phyloP scores from a whole-genome alignment of 768 basidiomycete genomes.

The Suillus subaureus region DNA sequence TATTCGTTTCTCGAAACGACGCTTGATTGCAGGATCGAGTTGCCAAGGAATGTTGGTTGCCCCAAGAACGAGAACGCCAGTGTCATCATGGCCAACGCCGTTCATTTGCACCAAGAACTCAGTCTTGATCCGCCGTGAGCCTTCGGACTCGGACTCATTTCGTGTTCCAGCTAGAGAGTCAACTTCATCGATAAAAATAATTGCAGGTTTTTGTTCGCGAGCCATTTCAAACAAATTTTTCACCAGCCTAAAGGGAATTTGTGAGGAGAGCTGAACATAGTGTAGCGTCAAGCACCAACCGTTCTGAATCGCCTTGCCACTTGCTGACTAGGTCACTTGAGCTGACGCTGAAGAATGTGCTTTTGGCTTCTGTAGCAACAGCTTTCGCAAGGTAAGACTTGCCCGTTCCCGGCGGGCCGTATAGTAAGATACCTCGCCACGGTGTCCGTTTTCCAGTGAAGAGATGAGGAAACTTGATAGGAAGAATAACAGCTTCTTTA shows the following conservation, averaged over 20 bases:
- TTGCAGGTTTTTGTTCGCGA: constrained; percentile 92
- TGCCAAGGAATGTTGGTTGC: constrained; percentile 99
- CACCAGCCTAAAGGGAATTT: constrained; percentile 63
- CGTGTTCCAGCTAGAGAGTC: constrained; percentile 95
- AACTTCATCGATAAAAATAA: constrained; percentile 99
- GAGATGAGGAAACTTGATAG: constrained; percentile 98
- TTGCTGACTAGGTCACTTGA: constrained; percentile 96
- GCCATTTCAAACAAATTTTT: constrained; percentile 97
- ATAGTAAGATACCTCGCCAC: constrained; percentile 94
- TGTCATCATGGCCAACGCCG: constrained; percentile 97
- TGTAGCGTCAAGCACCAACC: constrained; percentile 51
- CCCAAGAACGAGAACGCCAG: constrained; percentile 92
- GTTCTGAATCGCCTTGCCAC: constrained; percentile 99
- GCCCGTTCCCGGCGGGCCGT: constrained; percentile 97
- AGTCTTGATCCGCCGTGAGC: constrained; percentile 95
- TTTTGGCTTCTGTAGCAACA: constrained; percentile 98
- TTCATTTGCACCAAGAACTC: constrained; percentile 99
- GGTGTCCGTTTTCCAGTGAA: constrained; percentile 99
- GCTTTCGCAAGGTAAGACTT: constrained; percentile 98
- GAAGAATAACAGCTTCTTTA: constrained; percentile 98
- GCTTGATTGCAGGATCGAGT: constrained; percentile 95
- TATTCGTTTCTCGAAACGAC: constrained; percentile 98
- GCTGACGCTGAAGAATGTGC: constrained; percentile 97
- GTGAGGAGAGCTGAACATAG: background rate
- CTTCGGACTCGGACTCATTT: constrained; percentile 97